Percentiles rank a stretch among this genome's conserved stretches.
Evolutionary conservation across 2,329 filamentous ascomycete species (phyloP).

Genomic region (Aspergillus proliferans): DNA sequence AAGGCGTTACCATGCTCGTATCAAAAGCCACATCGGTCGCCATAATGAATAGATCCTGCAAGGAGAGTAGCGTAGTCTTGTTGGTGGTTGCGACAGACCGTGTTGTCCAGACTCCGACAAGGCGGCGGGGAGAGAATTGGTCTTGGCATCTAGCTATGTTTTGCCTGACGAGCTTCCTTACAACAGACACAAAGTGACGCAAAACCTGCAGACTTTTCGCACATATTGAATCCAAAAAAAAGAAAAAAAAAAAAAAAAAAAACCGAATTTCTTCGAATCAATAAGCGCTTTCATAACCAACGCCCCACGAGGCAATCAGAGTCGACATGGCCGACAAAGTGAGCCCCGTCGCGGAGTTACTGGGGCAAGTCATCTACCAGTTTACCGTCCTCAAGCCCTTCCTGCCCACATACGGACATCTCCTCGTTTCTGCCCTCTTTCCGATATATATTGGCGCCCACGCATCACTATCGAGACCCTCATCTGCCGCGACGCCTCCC

Average conservation of each 20-base stretch:
- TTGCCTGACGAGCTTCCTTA: not conserved
- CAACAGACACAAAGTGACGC: not conserved
- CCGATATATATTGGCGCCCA: slow-evolving; percentile 82
- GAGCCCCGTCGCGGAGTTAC: slow-evolving; percentile 32
- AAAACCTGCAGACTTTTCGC: not conserved
- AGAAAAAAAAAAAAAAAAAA: too few relatives aligned
- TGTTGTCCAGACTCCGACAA: not conserved
- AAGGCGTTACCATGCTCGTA: slow-evolving; percentile 67
- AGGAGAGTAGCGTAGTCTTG: not conserved
- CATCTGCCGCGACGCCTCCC: slow-evolving; percentile 63
- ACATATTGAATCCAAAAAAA: not conserved
- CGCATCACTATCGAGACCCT: slow-evolving; percentile 75
- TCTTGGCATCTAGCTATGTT: slow-evolving; percentile 16
- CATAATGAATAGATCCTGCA: slow-evolving; percentile 46
- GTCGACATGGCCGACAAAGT: slow-evolving; percentile 25
- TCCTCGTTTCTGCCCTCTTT: slow-evolving; percentile 64
- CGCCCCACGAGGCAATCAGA: not conserved
- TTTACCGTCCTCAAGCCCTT: slow-evolving; percentile 39
- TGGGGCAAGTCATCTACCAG: slow-evolving; percentile 39
- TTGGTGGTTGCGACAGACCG: not conserved
- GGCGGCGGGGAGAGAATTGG: slow-evolving; percentile 10
- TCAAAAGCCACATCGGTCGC: slow-evolving; percentile 73
- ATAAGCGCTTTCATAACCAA: not conserved
- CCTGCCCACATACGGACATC: slow-evolving; percentile 54
- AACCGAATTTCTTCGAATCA: not conserved